Evolutionary conservation across 129 eudicot genomes (phyloP).

Genomic region (Mikania micrantha): DNA sequence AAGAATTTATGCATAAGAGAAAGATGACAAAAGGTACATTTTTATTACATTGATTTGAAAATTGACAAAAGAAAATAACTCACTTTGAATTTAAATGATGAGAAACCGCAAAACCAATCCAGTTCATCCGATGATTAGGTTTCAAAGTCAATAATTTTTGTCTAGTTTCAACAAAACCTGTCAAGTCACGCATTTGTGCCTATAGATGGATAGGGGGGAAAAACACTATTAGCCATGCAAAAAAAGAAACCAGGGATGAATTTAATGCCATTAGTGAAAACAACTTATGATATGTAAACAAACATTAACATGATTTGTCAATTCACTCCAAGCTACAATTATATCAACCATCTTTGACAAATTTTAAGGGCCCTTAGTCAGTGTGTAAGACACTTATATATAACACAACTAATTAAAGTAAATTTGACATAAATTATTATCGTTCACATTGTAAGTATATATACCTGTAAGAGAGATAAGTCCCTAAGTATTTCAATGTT

Average conservation of each 20-base stretch:
- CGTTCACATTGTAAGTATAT: background rate
- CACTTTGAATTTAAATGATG: slow-evolving; percentile 90
- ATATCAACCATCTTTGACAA: background rate
- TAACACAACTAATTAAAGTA: background rate
- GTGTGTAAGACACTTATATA: background rate
- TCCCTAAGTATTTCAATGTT: slow-evolving; percentile 96
- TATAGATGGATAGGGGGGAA: slow-evolving; percentile 24
- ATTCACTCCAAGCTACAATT: background rate
- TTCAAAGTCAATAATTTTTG: slow-evolving; percentile 86
- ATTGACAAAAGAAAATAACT: slow-evolving; percentile 3
- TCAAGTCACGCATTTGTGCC: slow-evolving; percentile 99
- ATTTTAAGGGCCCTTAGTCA: background rate
- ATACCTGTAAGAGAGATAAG: slow-evolving; percentile 91
- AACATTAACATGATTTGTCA: background rate
- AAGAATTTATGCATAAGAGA: background rate
- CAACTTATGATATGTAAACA: background rate
- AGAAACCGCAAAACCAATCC: slow-evolving; percentile 99
- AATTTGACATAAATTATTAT: background rate
- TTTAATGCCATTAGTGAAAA: background rate
- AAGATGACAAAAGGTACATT: background rate
- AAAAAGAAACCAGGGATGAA: background rate
- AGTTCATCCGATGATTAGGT: slow-evolving; percentile 99
- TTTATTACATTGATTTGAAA: background rate
- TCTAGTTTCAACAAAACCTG: slow-evolving; percentile 98
- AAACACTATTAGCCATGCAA: slow-evolving; percentile 17